A percentile compares a stretch with the other conserved stretches of the same genome.
Evolutionary conservation across 2,329 filamentous ascomycete species (phyloP).

Genomic region (Chaetomium strumarium): DNA sequence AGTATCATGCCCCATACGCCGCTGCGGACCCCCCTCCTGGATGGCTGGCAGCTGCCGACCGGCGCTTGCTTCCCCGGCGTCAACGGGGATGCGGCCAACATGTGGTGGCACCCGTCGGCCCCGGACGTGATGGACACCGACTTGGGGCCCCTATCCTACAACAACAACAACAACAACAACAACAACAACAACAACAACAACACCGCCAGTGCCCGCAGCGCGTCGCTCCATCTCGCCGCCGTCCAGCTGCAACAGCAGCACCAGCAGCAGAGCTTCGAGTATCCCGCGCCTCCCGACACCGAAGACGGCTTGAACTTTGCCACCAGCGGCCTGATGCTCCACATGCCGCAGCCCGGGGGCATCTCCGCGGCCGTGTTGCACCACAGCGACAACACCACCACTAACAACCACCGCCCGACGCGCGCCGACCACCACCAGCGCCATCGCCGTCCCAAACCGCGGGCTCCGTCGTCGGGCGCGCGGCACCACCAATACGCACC

Average conservation of each 20-base stretch:
- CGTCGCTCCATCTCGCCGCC: constrained; percentile 36
- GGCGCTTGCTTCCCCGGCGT: constrained; percentile 8
- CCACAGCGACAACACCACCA: constrained; percentile 21
- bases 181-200: no score
- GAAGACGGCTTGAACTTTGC: constrained; percentile 7
- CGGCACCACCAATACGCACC: constrained; percentile 38
- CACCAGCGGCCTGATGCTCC: constrained; percentile 43
- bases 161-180: no score
- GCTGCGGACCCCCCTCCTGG: constrained; percentile 34
- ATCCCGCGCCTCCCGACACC: constrained; percentile 10
- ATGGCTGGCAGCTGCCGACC: constrained; percentile 16
- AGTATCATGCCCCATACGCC: constrained; percentile 29
- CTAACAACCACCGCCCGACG: constrained; percentile 1
- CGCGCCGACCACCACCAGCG: constrained; percentile 4
- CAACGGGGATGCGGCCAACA: constrained; percentile 20
- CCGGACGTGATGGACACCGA: constrained; percentile 18
- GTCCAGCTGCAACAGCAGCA: no score
- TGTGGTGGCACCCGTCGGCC: constrained; percentile 29
- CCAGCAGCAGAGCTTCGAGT: constrained; percentile 25
- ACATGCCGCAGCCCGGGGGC: constrained; percentile 45
- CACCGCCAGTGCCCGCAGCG: constrained; percentile 24
- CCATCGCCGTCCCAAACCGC: constrained; percentile 34
- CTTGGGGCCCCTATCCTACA: neutral
- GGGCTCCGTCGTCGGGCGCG: constrained; percentile 50
- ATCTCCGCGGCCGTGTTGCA: constrained; percentile 35